Conservation (phyloP, 352 stramenopile species). For the Pythium grandisporangium region DNA sequence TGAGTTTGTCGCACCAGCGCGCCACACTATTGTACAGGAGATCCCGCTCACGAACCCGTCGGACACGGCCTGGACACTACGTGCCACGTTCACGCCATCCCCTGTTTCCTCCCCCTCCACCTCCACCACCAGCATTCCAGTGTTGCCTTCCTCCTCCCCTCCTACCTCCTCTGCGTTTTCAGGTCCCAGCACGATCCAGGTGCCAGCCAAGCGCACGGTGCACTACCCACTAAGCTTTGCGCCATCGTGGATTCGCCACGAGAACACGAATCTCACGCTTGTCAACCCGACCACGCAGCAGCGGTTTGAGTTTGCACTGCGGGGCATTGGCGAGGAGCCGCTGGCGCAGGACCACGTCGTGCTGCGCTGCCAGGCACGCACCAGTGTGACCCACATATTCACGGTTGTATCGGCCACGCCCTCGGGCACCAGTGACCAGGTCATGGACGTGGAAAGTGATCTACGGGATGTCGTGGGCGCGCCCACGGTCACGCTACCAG, state of each 20-base stretch:
- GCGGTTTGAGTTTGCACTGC: constrained; percentile 86
- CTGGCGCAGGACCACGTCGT: constrained; percentile 86
- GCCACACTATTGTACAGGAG: constrained; percentile 85
- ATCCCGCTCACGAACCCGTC: constrained; percentile 88
- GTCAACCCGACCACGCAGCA: constrained; percentile 79
- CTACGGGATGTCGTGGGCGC: constrained; percentile 82
- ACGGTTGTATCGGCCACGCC: constrained; percentile 51
- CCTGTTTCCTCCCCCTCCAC: too few relatives aligned
- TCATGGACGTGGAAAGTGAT: constrained; percentile 88
- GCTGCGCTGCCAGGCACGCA: constrained; percentile 78
- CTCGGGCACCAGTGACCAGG: constrained; percentile 24
- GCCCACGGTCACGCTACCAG: constrained; percentile 33
- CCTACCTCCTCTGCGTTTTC: constrained; percentile 27
- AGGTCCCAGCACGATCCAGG: constrained; percentile 46
- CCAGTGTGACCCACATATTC: constrained; percentile 76
- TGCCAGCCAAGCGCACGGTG: constrained; percentile 59
- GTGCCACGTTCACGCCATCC: constrained; percentile 39
- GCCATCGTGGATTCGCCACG: constrained; percentile 62
- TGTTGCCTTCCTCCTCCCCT: neutral
- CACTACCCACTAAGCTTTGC: constrained; percentile 81
- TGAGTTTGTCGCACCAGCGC: constrained; percentile 82
- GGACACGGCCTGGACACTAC: constrained; percentile 75
- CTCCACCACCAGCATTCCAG: too few relatives aligned
- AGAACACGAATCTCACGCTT: constrained; percentile 68
- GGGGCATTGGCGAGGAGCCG: constrained; percentile 81